Conservation (phyloP, 495 filamentous ascomycete genomes). For the Aspergillus heteromorphus region DNA sequence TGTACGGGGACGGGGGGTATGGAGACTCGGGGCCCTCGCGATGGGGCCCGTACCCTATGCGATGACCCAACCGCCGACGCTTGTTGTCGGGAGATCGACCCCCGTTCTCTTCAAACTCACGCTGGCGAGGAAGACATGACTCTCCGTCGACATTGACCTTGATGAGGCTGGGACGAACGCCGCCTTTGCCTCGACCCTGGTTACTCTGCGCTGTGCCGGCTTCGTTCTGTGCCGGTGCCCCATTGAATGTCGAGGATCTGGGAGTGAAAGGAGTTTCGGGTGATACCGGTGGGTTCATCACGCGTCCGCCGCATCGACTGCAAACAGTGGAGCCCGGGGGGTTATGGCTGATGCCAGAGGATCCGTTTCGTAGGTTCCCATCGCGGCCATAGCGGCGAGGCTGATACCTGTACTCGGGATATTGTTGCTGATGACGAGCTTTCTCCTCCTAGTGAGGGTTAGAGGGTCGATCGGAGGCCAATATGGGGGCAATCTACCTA, state of each 20-base stretch:
- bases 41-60: conserved; percentile 16
- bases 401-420: conserved; percentile 92
- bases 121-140: conserved; percentile 15
- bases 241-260: conserved; percentile 15
- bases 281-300: conserved; percentile 43
- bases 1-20: conserved; percentile 29
- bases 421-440: conserved; percentile 78
- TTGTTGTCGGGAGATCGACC: conserved; percentile 47
- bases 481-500: conserved; percentile 24
- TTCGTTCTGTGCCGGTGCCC: conserved; percentile 14
- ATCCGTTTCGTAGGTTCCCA: conserved; percentile 25
- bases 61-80: conserved; percentile 48
- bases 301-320: conserved; percentile 38
- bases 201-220: conserved; percentile 18
- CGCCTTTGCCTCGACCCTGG: conserved; percentile 18
- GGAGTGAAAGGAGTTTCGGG: conserved; percentile 37
- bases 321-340: conserved; percentile 36
- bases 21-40: conserved; percentile 34
- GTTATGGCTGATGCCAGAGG: conserved; percentile 36
- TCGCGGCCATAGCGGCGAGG: conserved; percentile 71
- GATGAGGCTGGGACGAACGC: conserved; percentile 19
- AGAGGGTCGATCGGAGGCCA: not conserved
- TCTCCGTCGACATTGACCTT: conserved; percentile 20
- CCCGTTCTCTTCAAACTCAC: conserved; percentile 25
- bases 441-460: conserved; percentile 69